These are phyloP conservation scores for Ceratocystis ficicola DNA, from an alignment of 2,329 filamentous ascomycete species.

Conservation along the genomic window DNA sequence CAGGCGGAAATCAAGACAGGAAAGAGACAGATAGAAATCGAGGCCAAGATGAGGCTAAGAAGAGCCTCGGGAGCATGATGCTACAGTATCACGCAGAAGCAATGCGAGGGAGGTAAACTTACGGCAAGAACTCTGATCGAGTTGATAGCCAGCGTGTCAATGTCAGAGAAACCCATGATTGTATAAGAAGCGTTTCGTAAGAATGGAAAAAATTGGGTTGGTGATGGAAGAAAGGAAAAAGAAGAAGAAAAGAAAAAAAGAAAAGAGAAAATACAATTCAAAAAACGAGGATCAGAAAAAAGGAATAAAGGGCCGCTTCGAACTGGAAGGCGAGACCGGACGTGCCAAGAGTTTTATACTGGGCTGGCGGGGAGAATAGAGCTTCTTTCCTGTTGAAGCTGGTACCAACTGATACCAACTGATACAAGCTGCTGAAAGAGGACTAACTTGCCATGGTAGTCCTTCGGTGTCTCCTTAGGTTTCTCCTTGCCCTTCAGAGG, in stretches of 20 bases:
- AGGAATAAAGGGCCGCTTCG: slow-evolving; percentile 24
- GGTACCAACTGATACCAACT: neutral
- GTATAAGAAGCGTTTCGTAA: slow-evolving; percentile 14
- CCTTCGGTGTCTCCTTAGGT: no score
- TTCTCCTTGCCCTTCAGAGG: neutral
- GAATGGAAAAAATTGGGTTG: slow-evolving; percentile 20
- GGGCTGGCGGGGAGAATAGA: slow-evolving; percentile 22
- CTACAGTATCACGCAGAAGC: slow-evolving; percentile 19
- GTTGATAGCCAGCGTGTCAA: slow-evolving; percentile 89
- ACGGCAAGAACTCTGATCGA: slow-evolving; percentile 94
- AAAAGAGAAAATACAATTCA: slow-evolving; percentile 24
- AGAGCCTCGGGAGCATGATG: slow-evolving; percentile 27
- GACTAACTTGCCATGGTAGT: no score
- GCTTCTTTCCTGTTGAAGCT: slow-evolving; percentile 8
- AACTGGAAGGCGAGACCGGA: slow-evolving; percentile 22
- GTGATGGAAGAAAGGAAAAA: slow-evolving; percentile 23
- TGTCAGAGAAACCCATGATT: slow-evolving; percentile 78
- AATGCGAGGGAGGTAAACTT: slow-evolving; percentile 38
- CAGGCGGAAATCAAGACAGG: no score
- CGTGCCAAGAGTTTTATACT: slow-evolving; percentile 21
- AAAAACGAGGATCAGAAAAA: slow-evolving; percentile 25
- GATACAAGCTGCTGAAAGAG: neutral
- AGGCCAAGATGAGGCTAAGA: slow-evolving; percentile 26
- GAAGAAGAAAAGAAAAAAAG: slow-evolving; percentile 22
- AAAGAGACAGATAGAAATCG: no score